Conservation (phyloP, 108 stramenopile genomes). For the Fragilaria radians region DNA sequence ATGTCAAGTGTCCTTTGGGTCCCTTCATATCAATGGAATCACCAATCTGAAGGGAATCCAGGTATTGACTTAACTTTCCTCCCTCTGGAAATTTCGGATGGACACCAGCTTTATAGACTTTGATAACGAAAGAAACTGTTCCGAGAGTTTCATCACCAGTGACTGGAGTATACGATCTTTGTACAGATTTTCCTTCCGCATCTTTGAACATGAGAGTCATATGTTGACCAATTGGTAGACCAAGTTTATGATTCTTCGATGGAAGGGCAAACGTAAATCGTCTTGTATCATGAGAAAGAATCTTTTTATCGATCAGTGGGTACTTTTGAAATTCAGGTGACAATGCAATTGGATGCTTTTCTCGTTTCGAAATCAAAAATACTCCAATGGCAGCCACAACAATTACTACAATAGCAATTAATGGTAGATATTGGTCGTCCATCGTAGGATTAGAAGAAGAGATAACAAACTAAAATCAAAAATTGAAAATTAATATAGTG, state of each 20-base stretch:
- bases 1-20: conserved; percentile 84
- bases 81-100: conserved; percentile 94
- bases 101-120: conserved; percentile 87
- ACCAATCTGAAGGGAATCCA: conserved; percentile 87
- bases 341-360: not conserved
- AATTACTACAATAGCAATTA: not conserved
- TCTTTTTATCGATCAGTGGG: conserved; percentile 74
- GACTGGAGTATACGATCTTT: conserved; percentile 88
- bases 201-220: conserved; percentile 86
- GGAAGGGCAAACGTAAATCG: conserved; percentile 90
- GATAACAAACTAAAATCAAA: too few species aligned
- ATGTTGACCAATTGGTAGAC: conserved; percentile 96
- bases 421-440: not conserved
- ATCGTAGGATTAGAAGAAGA: too few species aligned
- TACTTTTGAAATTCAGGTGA: conserved; percentile 47
- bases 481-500: too few species aligned
- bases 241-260: conserved; percentile 49
- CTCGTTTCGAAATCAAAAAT: not conserved
- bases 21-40: conserved; percentile 83
- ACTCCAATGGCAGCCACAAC: not conserved
- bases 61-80: conserved; percentile 94
- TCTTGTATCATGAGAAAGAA: conserved; percentile 87
- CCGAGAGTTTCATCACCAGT: conserved; percentile 75
- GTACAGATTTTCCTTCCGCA: conserved; percentile 56
- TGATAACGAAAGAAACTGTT: conserved; percentile 85